Conservation (phyloP, 73 alveolate genomes). For the Paramecium octaurelia region DNA sequence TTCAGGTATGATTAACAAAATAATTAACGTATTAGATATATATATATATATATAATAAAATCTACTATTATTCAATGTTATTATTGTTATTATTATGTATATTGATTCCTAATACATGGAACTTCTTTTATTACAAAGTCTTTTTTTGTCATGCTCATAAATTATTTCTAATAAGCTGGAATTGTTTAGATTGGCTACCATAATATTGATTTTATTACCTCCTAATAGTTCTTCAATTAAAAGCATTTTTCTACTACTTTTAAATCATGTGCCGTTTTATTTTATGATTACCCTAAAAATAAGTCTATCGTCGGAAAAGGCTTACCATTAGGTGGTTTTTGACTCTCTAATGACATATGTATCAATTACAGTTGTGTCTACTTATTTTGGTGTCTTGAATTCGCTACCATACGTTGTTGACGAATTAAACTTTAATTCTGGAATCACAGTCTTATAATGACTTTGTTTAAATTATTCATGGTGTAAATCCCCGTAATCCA, state of each 20-base stretch:
- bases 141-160: background rate
- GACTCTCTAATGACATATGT: background rate
- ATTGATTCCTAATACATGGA: background rate
- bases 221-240: background rate
- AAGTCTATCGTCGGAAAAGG: constrained; percentile 36
- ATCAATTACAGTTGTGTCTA: background rate
- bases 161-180: background rate
- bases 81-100: background rate
- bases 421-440: background rate
- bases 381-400: background rate
- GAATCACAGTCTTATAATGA: constrained; percentile 34
- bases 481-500: constrained; percentile 45
- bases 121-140: background rate
- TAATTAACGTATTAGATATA: constrained; percentile 21
- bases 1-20: background rate
- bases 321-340: background rate
- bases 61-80: background rate
- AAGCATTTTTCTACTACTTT: background rate
- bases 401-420: constrained; percentile 3
- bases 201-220: background rate
- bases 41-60: background rate
- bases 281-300: constrained; percentile 33
- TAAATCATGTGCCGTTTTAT: background rate
- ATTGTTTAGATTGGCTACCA: background rate
- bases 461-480: constrained; percentile 38